Evolutionary conservation across 2,329 filamentous ascomycete species (phyloP).

Genomic region (Volutella citrinella): DNA sequence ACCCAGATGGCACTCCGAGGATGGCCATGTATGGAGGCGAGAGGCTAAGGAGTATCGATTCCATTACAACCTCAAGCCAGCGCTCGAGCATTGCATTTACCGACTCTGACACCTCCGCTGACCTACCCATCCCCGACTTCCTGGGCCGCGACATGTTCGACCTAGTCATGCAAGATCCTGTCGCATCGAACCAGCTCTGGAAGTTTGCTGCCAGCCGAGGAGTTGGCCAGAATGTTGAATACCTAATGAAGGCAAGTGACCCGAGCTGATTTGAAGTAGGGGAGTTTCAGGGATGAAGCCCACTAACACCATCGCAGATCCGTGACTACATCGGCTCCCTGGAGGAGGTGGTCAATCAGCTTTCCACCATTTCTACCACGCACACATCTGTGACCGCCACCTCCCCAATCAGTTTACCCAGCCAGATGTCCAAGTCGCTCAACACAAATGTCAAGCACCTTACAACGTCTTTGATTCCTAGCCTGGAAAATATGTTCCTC

Average conservation of each 20-base stretch:
- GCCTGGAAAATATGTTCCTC: slow-evolving; percentile 42
- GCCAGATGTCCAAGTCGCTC: slow-evolving; percentile 37
- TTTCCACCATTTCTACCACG: slow-evolving; percentile 39
- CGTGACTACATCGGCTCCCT: slow-evolving; percentile 44
- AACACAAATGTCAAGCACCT: slow-evolving; percentile 46
- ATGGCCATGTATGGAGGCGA: slow-evolving; percentile 20
- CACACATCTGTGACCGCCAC: slow-evolving; percentile 41
- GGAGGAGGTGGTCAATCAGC: slow-evolving; percentile 40
- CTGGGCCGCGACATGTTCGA: slow-evolving; percentile 49
- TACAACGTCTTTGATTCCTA: slow-evolving; percentile 42
- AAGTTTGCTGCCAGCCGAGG: slow-evolving; percentile 47
- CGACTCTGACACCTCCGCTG: slow-evolving; percentile 22
- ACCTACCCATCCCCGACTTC: slow-evolving; percentile 41
- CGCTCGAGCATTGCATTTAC: slow-evolving; percentile 24
- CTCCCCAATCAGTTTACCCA: slow-evolving; percentile 40
- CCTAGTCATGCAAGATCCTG: slow-evolving; percentile 46
- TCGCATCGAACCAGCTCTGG: slow-evolving; percentile 43
- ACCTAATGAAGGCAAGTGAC: slow-evolving; percentile 44
- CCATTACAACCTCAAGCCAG: slow-evolving; percentile 24
- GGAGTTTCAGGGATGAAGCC: not conserved
- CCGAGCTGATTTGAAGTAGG: no score
- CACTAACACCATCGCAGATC: slow-evolving; percentile 21
- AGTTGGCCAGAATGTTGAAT: slow-evolving; percentile 49
- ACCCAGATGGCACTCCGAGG: slow-evolving; percentile 35
- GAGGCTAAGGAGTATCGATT: slow-evolving; percentile 25